Evolutionary conservation across 148 eudicot species (phyloP), one percentile per base, ranked within the genome.

Genomic region (Mesembryanthemum crystallinum): DNA sequence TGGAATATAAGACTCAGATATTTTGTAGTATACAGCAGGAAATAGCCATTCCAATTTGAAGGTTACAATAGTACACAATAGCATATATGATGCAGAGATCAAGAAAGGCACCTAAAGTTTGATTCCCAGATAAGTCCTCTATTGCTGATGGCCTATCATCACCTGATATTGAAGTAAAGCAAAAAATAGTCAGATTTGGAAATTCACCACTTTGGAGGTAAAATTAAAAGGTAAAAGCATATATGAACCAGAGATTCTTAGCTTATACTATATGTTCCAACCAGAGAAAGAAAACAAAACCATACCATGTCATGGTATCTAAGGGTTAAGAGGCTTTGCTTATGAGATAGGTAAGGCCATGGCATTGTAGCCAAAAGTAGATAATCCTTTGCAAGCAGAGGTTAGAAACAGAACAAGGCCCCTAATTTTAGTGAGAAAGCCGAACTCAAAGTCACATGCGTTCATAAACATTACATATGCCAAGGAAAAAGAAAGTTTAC

Each of bases 61-160:
- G 21, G 27, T 54, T 14, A n/a, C 8, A 27, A 12, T 29, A 58
- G 17, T 8, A 57, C 23, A 24, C 21, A 52, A 12, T 35, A 71
- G 15, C 75, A 25, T 33, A 51, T 63, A 17, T 23, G 52, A 30
- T 24, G 43, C 33, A 76, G 43, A 47, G 64, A 72, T 72, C 51
- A 42, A 69, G 73, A 37, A 75, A 75, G 77, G 37, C 60, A 91
- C 91, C 96, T 81, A 60, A 80, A 81, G 55, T 33, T 49, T 80
- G 68, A 45, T 79, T 70, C 73, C 74, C 76, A 1, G 66, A 42
- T 52, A 59, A 42, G 52, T 83, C 84, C 57, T 85, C 82, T 64
- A 79, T 67, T 51, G 69, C 79, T 33, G 89, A 74, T 70, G 85
- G 78, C 43, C 72, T 77, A 77, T 78, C 74, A 62, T 89, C 97